Evolutionary conservation across 2,329 filamentous ascomycete genomes (phyloP), one percentile per base, ranked within the genome.

Genomic region (Pseudocercospora macadamiae): DNA sequence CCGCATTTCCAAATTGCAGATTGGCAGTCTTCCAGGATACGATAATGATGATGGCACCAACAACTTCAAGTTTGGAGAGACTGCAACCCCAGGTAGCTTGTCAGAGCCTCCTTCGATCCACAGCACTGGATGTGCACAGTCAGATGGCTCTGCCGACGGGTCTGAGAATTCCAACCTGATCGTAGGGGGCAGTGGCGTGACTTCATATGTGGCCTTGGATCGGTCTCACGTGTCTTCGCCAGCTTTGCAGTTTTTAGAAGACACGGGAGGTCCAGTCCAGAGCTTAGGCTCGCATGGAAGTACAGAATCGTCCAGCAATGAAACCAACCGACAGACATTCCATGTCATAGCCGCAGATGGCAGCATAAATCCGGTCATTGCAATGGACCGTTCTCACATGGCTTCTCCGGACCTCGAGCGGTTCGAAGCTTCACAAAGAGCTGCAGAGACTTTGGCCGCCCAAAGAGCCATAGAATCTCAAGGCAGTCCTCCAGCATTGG

Each of bases 221-320:
- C n/a, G 37, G 37, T 42, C 37, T 42, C 37, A 19, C 37, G 37
- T 42, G n/a, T n/a, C n/a, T n/a, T n/a, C n/a, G n/a, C n/a, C 37
- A 42, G 37, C 37, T 21, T 9, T 42, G 37, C n/a, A n/a, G n/a
- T n/a, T n/a, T n/a, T n/a, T n/a, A n/a, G n/a, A n/a, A n/a, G n/a
- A n/a, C n/a, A n/a, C n/a, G n/a, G n/a, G n/a, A n/a, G n/a, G n/a
- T n/a, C n/a, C n/a, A n/a, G n/a, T n/a, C n/a, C n/a, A n/a, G n/a
- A n/a, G n/a, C n/a, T n/a, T n/a, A n/a, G n/a, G n/a, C n/a, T n/a
- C n/a, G n/a, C n/a, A n/a, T n/a, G n/a, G n/a, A n/a, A n/a, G n/a
- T n/a, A n/a, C n/a, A n/a, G n/a, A n/a, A n/a, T n/a, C 28, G 28
- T 7, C 6, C 6, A 32, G 28, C 28, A 32, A 12, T 32, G 23